phyloP scores from a whole-genome alignment of 805 yeast genomes.

The Wickerhamiella musiphila region DNA sequence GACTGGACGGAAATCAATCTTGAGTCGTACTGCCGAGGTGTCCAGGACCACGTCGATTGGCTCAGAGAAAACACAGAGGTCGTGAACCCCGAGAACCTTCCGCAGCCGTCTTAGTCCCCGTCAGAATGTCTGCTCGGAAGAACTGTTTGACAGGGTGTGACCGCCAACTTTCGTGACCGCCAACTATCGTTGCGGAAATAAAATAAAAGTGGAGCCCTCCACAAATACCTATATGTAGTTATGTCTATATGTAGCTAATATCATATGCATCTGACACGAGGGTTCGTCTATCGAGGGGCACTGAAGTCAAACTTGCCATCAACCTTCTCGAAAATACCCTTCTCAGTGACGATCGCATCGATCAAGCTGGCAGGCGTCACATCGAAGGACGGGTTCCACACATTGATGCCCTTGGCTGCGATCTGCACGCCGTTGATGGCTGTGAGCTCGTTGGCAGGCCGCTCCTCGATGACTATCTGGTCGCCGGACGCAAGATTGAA shows the following conservation, averaged over 20 bases:
- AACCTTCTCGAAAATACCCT: conserved; percentile 34
- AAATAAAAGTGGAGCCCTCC: too few species aligned
- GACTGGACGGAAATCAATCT: conserved; percentile 10
- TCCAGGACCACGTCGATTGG: conserved; percentile 11
- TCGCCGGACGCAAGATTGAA: conserved; percentile 46
- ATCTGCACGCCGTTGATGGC: conserved; percentile 53
- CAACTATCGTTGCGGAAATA: too few species aligned
- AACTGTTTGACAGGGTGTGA: too few species aligned
- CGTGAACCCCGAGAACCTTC: not conserved
- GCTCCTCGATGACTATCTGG: conserved; percentile 68
- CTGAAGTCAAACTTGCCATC: not conserved
- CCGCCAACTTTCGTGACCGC: too few species aligned
- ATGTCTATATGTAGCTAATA: too few species aligned
- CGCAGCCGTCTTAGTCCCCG: too few species aligned
- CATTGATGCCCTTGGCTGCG: conserved; percentile 70
- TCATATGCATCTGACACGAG: too few species aligned
- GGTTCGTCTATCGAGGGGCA: too few species aligned
- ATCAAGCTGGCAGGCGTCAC: conserved; percentile 72
- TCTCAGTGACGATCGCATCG: conserved; percentile 82
- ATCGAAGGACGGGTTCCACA: conserved; percentile 96
- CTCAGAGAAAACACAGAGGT: conserved; percentile 8
- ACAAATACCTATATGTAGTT: too few species aligned
- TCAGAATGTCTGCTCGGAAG: too few species aligned
- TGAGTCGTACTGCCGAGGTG: conserved; percentile 8
- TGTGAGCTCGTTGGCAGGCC: conserved; percentile 68